These are phyloP conservation scores for Parsonsia alboflavescens DNA, from an alignment of 257 asterid species.

Conservation along the genomic window DNA sequence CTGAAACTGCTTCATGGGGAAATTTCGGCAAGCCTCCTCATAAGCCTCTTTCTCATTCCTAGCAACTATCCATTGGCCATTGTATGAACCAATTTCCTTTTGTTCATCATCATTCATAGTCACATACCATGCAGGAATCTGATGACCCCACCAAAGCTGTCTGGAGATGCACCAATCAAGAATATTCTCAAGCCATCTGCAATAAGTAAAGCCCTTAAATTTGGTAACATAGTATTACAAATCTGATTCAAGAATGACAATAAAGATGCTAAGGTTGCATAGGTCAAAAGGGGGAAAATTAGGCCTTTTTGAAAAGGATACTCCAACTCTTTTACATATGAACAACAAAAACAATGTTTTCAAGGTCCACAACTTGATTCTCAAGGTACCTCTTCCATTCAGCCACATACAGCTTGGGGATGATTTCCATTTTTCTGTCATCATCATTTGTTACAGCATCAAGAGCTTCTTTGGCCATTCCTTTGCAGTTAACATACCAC, in stretches of 20 bases:
- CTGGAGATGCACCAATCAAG: slow-evolving; percentile 99
- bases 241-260: not conserved
- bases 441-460: slow-evolving; percentile 61
- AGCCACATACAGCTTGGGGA: slow-evolving; percentile 80
- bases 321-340: too few species aligned
- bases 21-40: slow-evolving; percentile 51
- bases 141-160: slow-evolving; percentile 99
- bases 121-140: slow-evolving; percentile 91
- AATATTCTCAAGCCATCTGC: slow-evolving; percentile 97
- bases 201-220: slow-evolving; percentile 16
- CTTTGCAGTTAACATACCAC: slow-evolving; percentile 89
- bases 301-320: not conserved
- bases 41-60: slow-evolving; percentile 66
- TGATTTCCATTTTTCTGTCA: slow-evolving; percentile 54
- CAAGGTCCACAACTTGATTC: not conserved
- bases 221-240: not conserved
- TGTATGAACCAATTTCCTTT: slow-evolving; percentile 62
- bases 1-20: slow-evolving; percentile 58
- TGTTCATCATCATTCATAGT: slow-evolving; percentile 59
- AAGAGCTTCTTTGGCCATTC: slow-evolving; percentile 80
- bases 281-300: not conserved
- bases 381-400: slow-evolving; percentile 77
- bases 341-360: not conserved
- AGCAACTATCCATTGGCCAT: slow-evolving; percentile 81
- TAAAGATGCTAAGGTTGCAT: not conserved